Percentiles rank a stretch among this genome's conserved stretches.
These are phyloP conservation scores for Pharnaceum exiguum DNA, from an alignment of 148 eudicot species.

Conservation along the genomic window DNA sequence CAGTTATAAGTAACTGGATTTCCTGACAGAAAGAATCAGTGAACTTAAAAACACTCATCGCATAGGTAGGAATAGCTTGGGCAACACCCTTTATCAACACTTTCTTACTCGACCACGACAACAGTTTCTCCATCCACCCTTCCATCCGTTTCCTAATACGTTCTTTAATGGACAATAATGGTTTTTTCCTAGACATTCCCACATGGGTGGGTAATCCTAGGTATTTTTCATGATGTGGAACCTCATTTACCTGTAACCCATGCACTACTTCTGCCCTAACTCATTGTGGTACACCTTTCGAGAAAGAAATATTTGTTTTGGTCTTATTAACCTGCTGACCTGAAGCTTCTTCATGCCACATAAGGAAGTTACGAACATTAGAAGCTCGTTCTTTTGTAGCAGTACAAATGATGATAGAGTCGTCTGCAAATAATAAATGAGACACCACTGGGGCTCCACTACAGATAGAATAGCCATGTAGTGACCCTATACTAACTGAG, in stretches of 20 bases:
- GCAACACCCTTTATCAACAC: not conserved
- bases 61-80: not conserved
- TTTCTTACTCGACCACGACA: not conserved
- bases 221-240: not conserved
- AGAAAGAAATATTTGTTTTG: not conserved
- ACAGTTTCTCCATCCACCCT: not conserved
- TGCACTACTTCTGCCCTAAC: no score
- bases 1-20: not conserved
- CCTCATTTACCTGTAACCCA: not conserved
- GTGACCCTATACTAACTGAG: not conserved
- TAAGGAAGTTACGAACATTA: not conserved
- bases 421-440: not conserved
- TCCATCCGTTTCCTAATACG: not conserved
- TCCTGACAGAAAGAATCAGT: not conserved
- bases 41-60: not conserved
- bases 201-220: not conserved
- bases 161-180: not conserved
- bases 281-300: no score
- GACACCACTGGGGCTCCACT: not conserved
- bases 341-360: not conserved
- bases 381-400: not conserved
- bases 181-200: not conserved
- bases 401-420: not conserved
- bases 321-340: not conserved
- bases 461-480: not conserved